These are phyloP conservation scores for Luzula sylvatica DNA, from an alignment of 176 grass and related monocot species.

Conservation along the genomic window DNA sequence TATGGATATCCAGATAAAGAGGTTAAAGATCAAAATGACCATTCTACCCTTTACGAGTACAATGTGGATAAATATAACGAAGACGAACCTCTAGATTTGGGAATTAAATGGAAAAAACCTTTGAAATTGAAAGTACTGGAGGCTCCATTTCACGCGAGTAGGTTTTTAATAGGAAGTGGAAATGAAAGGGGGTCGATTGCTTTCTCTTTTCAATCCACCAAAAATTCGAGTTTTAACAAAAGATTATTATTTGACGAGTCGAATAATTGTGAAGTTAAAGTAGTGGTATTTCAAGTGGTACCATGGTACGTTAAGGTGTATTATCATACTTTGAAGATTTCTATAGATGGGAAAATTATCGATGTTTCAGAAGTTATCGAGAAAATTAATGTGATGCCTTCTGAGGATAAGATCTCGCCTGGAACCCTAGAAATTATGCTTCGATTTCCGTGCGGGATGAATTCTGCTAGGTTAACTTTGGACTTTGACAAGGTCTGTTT, in stretches of 20 bases:
- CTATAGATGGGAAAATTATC: slow-evolving; percentile 59
- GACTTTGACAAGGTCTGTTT: slow-evolving; percentile 88
- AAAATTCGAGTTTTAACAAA: slow-evolving; percentile 18
- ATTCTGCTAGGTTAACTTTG: slow-evolving; percentile 61
- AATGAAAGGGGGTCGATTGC: slow-evolving; percentile 97
- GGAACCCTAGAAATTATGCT: slow-evolving; percentile 79
- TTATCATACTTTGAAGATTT: slow-evolving; percentile 83
- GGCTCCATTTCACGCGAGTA: slow-evolving; percentile 55
- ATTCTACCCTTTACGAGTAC: slow-evolving; percentile 58
- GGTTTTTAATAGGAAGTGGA: slow-evolving; percentile 98
- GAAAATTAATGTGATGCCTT: slow-evolving; percentile 79
- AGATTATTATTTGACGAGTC: slow-evolving; percentile 31
- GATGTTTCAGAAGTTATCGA: slow-evolving; percentile 57
- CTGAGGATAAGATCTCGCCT: slow-evolving; percentile 85
- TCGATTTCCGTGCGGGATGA: slow-evolving; percentile 59
- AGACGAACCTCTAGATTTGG: slow-evolving; percentile 65
- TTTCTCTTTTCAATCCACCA: slow-evolving; percentile 64
- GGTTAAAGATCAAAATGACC: slow-evolving; percentile 35
- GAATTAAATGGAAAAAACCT: slow-evolving; percentile 73
- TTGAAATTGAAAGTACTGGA: slow-evolving; percentile 45
- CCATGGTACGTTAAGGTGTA: slow-evolving; percentile 98
- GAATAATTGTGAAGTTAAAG: slow-evolving; percentile 48
- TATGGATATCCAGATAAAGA: slow-evolving; percentile 42
- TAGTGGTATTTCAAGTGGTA: slow-evolving; percentile 81
- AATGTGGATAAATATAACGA: slow-evolving; percentile 49